phyloP scores from a whole-genome alignment of 108 stramenopile species.

The Parietichytrium sp. region DNA sequence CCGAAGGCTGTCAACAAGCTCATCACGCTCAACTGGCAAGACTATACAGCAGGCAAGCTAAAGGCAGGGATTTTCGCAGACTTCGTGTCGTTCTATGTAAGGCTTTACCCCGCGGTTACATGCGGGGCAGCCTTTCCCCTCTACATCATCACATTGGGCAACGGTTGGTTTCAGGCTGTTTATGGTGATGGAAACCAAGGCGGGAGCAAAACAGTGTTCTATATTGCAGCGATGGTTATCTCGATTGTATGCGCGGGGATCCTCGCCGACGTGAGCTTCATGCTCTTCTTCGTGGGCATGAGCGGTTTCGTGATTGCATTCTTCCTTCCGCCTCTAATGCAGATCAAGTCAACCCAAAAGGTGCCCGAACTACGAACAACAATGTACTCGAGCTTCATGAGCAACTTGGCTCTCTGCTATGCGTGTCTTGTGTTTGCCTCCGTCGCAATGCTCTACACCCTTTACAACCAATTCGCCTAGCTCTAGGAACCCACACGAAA shows the following conservation, averaged over 20 bases:
- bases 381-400: not conserved
- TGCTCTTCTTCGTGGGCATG: constrained; percentile 18
- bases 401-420: not conserved
- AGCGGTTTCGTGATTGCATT: constrained; percentile 7
- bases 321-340: constrained; percentile 17
- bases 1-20: not conserved
- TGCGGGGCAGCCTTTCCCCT: constrained; percentile 33
- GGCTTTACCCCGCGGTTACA: constrained; percentile 12
- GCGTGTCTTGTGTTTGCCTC: not conserved
- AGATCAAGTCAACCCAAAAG: not conserved
- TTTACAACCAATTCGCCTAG: too few species aligned
- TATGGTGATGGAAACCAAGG: constrained; percentile 10
- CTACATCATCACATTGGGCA: constrained; percentile 20
- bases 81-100: constrained; percentile 5
- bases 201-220: not conserved
- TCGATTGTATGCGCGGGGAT: constrained; percentile 5
- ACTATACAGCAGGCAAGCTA: not conserved
- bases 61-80: constrained; percentile 6
- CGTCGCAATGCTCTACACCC: not conserved
- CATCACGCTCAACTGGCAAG: constrained; percentile 30
- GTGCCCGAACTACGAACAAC: not conserved
- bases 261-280: constrained; percentile 4
- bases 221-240: not conserved
- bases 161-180: constrained; percentile 2
- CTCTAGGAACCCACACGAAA: too few species aligned